These are phyloP conservation scores for Cokeromyces recurvatus DNA, from an alignment of 371 early-diverging fungal species.

Conservation along the genomic window DNA sequence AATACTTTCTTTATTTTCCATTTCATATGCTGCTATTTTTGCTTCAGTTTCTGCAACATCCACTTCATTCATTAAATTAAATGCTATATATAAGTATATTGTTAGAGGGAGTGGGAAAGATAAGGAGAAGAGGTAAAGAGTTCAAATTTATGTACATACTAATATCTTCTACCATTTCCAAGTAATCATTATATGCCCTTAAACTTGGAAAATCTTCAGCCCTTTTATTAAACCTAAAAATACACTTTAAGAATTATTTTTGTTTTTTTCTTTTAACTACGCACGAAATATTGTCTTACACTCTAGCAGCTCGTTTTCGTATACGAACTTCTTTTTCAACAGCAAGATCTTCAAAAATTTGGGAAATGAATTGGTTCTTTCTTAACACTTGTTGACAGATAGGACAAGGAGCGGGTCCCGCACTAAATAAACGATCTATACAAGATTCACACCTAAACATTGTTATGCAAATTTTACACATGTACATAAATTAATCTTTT, in stretches of 20 bases:
- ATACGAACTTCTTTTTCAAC: constrained; percentile 96
- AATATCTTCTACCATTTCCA: constrained; percentile 90
- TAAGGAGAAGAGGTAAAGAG: too few species aligned
- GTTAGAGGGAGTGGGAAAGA: too few species aligned
- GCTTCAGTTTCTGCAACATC: constrained; percentile 82
- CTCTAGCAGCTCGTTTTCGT: constrained; percentile 73
- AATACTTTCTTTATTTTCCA: constrained; percentile 81
- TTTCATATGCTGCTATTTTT: constrained; percentile 70
- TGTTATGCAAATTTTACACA: too few species aligned
- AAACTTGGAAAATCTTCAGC: constrained; percentile 83
- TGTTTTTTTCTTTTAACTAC: too few species aligned
- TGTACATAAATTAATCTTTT: background rate
- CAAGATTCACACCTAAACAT: constrained; percentile 82
- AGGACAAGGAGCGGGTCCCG: constrained; percentile 92
- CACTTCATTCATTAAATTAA: constrained; percentile 83
- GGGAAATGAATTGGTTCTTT: constrained; percentile 81
- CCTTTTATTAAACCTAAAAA: constrained; percentile 79
- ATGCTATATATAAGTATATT: constrained; percentile 54
- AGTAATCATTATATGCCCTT: constrained; percentile 81
- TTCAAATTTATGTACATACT: constrained; percentile 43
- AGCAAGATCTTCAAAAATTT: constrained; percentile 89
- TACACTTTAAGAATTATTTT: too few species aligned
- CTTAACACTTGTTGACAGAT: constrained; percentile 80
- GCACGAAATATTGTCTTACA: too few species aligned
- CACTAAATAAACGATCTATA: constrained; percentile 78